phyloP scores from a whole-genome alignment of 1,284 basidiomycete genomes.

The Sporisorium sorghi region DNA sequence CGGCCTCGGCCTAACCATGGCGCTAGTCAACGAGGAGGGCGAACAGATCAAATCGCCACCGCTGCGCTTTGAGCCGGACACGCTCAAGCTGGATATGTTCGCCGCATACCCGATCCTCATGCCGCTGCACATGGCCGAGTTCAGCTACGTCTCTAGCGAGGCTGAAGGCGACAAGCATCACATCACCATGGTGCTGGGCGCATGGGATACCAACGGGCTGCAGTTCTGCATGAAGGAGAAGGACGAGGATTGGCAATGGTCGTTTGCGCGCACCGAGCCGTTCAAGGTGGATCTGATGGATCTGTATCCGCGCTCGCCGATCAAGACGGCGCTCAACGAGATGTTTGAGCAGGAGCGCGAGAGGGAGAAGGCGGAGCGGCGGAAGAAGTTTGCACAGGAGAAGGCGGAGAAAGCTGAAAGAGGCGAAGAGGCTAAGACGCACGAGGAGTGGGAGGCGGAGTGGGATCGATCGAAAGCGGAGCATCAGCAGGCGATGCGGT shows the following conservation, averaged over 20 bases:
- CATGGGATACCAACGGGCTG: constrained; percentile 35
- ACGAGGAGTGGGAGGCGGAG: constrained; percentile 21
- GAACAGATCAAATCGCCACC: constrained; percentile 27
- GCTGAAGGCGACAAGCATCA: constrained; percentile 12
- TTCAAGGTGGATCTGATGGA: constrained; percentile 28
- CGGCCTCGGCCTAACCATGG: constrained; percentile 23
- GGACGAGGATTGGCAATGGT: constrained; percentile 35
- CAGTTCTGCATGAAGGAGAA: constrained; percentile 43
- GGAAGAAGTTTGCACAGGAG: constrained; percentile 4
- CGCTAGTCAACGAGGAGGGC: constrained; percentile 27
- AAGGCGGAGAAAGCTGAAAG: constrained; percentile 1
- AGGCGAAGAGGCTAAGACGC: constrained; percentile 6
- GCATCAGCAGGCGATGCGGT: constrained; percentile 5
- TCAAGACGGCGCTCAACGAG: constrained; percentile 31
- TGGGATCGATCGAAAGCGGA: constrained; percentile 4
- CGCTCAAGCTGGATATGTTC: constrained; percentile 44
- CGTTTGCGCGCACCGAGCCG: constrained; percentile 10
- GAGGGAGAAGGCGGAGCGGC: constrained; percentile 9
- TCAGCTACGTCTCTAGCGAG: constrained; percentile 27
- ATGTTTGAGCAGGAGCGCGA: constrained; percentile 25
- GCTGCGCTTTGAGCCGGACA: constrained; percentile 35
- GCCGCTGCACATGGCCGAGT: constrained; percentile 45
- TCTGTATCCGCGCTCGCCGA: constrained; percentile 31
- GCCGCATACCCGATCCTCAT: constrained; percentile 49
- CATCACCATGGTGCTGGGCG: constrained; percentile 40